Base-by-base conservation (phyloP, 2,329 filamentous ascomycete species). In the Alternaria ethzedia region DNA sequence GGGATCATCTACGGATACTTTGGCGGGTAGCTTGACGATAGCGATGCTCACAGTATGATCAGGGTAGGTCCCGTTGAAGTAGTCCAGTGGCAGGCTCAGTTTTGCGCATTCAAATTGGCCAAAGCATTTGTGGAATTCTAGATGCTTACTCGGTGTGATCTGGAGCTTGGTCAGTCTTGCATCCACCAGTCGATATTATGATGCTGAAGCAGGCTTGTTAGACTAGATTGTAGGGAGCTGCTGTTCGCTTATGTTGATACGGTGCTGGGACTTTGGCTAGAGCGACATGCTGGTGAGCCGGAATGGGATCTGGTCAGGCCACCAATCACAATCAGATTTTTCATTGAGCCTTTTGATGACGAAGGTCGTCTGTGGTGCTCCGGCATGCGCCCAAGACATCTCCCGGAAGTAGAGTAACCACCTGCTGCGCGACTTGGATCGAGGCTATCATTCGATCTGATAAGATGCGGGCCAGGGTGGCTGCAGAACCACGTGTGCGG, bases 51-150 rank as follows among this genome's bases (percentile, higher is more conserved):
- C 67, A 10, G 67, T 73, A 8, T 67, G 59, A 49, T 75, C 61
- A 3, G 71, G 71, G 56, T 75, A 66, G 3, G 74, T 78, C 56
- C 75, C 76, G 51, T 80, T 79, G 70, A 78, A 79, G 64, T 79
- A 78, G 62, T 80, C 78, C 13, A 79, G 62, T 28, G 78, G 78
- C 13, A 80, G 56, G 49, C 75, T 73, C 17, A 80, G 58, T 62
- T 76, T 79, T 13, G 78, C 76, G 54, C 78, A 80, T 64, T 79
- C 67, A 45, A 78, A 76, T 10, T 54, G 65, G 49, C 66, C 63
- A 59, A 71, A 77, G 61, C 78, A 80, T 10, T 72, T 59, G 52
- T 75, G 70, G 54, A 80, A 80, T 20, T 73, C 59, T 6, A 80
- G 59, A 15, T 71, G 25, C 41, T 75, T 67, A 25, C 64, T 69